These are phyloP conservation scores for Carallia brachiata DNA, from an alignment of 345 rosid genomes.

Conservation along the genomic window DNA sequence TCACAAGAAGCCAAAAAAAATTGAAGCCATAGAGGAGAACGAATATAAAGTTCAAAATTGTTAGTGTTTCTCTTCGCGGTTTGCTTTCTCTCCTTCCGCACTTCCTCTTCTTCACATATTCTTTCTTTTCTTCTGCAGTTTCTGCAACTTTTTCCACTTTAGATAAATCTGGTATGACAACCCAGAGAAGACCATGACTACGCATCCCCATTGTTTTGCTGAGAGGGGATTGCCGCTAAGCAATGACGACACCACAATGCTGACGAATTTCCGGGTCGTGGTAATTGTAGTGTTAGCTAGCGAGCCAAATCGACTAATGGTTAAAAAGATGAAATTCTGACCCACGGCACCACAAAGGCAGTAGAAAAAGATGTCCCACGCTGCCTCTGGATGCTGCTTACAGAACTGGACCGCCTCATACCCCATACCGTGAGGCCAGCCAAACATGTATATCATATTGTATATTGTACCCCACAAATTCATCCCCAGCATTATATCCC, in stretches of 20 bases:
- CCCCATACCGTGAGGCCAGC: constrained; percentile 70
- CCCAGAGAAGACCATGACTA: constrained; percentile 95
- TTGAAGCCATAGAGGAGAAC: background rate
- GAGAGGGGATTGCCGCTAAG: constrained; percentile 91
- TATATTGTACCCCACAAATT: constrained; percentile 92
- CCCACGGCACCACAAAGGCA: constrained; percentile 97
- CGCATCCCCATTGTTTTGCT: constrained; percentile 86
- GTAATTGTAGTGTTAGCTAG: constrained; percentile 92
- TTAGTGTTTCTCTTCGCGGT: background rate
- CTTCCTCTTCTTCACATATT: constrained; percentile 26
- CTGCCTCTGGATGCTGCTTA: constrained; percentile 85
- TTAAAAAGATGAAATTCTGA: constrained; percentile 91
- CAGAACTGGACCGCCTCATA: constrained; percentile 71
- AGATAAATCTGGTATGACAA: constrained; percentile 86
- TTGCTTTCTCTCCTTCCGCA: background rate
- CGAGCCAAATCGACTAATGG: constrained; percentile 90
- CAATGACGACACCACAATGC: constrained; percentile 84
- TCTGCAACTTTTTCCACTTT: constrained; percentile 82
- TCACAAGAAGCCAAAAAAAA: background rate
- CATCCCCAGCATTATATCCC: constrained; percentile 98
- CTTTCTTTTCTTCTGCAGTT: constrained; percentile 74
- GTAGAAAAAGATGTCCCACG: constrained; percentile 76
- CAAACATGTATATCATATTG: constrained; percentile 90
- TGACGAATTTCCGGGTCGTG: constrained; percentile 87
- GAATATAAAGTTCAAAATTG: constrained; percentile 7